Evolutionary conservation across 345 rosid genomes (phyloP).

Genomic region (Eucalyptus marginata): DNA sequence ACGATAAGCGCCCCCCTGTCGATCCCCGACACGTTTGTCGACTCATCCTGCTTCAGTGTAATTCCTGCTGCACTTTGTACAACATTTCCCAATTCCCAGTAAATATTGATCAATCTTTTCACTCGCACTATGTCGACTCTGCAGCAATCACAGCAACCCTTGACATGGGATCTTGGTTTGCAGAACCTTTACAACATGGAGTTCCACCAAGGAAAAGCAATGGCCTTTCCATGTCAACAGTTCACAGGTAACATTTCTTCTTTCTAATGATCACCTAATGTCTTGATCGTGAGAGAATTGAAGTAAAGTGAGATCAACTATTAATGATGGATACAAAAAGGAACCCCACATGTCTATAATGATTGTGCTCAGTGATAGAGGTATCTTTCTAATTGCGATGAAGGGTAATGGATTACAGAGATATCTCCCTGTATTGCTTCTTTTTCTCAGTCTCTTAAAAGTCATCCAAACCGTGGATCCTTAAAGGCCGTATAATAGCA

Average conservation of each 20-base stretch:
- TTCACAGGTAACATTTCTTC: conserved; percentile 27
- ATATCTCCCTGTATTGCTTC: background rate
- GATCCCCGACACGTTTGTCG: conserved; percentile 25
- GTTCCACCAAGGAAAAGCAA: conserved; percentile 33
- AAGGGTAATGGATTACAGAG: background rate
- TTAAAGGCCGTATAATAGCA: background rate
- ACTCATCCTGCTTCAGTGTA: conserved; percentile 45
- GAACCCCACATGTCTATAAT: background rate
- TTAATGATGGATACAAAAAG: background rate
- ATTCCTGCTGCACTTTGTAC: background rate
- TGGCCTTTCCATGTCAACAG: conserved; percentile 24
- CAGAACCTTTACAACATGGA: conserved; percentile 50
- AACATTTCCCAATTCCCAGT: background rate
- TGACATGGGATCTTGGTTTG: conserved; percentile 56
- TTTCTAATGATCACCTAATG: background rate
- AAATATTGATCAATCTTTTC: background rate
- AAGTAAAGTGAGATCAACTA: background rate
- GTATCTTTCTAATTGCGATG: background rate
- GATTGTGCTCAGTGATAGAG: background rate
- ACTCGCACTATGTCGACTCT: background rate
- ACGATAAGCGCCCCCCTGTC: conserved; percentile 37
- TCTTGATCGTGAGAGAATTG: background rate
- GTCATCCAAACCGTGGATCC: background rate
- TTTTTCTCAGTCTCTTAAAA: background rate
- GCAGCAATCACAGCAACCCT: conserved; percentile 23